A percentile compares a stretch with the other conserved stretches of the same genome.
These are phyloP conservation scores for Actinomortierella wolfii DNA, from an alignment of 371 early-diverging fungal species.

Conservation along the genomic window DNA sequence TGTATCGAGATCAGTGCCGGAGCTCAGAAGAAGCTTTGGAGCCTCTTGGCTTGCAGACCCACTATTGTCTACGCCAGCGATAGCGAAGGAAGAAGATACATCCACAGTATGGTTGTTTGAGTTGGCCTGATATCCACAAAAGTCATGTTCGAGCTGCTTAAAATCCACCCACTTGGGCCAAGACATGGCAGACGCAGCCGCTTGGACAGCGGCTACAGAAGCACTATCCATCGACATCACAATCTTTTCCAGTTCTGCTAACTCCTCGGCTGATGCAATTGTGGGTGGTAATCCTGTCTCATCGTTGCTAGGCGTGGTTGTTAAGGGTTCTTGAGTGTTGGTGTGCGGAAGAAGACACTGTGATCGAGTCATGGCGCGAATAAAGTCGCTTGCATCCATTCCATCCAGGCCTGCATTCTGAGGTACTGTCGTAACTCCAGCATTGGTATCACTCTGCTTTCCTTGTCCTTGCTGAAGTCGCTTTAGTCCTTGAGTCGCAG, in stretches of 20 bases:
- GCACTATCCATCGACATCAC: constrained; percentile 33
- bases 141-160: constrained; percentile 32
- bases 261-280: neutral
- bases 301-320: neutral
- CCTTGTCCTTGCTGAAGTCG: too few species aligned
- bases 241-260: constrained; percentile 8
- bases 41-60: too few species aligned
- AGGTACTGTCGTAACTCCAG: too few species aligned
- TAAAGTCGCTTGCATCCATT: constrained; percentile 31
- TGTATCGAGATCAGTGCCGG: constrained; percentile 36
- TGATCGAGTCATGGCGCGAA: constrained; percentile 5
- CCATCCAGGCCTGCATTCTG: constrained; percentile 1
- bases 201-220: constrained; percentile 28
- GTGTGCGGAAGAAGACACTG: too few species aligned
- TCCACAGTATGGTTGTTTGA: too few species aligned
- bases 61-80: too few species aligned
- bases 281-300: too few species aligned
- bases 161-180: constrained; percentile 46
- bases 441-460: too few species aligned
- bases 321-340: neutral
- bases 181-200: constrained; percentile 22
- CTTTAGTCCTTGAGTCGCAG: too few species aligned
- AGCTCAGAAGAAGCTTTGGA: constrained; percentile 25
- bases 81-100: too few species aligned
- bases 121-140: constrained; percentile 6